Evolutionary conservation across 345 rosid species (phyloP).

Genomic region (Populus ilicifolia): DNA sequence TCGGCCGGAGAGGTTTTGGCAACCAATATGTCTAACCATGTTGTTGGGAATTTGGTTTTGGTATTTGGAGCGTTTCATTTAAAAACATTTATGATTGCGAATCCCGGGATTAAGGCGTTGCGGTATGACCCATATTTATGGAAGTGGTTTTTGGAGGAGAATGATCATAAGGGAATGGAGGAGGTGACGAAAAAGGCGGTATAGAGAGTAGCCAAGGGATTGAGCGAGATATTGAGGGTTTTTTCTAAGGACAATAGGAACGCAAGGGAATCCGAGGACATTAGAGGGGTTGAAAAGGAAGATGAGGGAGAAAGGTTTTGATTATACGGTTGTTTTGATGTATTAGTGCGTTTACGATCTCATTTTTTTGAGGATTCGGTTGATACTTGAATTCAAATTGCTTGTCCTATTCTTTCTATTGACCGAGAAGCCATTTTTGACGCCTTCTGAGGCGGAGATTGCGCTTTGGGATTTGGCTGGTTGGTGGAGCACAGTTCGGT

Average conservation of each 20-base stretch:
- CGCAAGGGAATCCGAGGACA: slow-evolving; percentile 88
- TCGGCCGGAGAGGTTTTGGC: slow-evolving; percentile 85
- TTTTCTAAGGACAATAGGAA: slow-evolving; percentile 86
- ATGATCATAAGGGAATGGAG: slow-evolving; percentile 91
- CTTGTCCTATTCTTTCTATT: slow-evolving; percentile 88
- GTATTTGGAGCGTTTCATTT: slow-evolving; percentile 86
- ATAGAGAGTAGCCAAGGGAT: slow-evolving; percentile 31
- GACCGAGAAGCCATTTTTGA: slow-evolving; percentile 80
- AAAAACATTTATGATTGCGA: slow-evolving; percentile 92
- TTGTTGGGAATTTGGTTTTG: slow-evolving; percentile 12
- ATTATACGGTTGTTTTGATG: slow-evolving; percentile 63
- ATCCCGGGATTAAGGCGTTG: slow-evolving; percentile 63
- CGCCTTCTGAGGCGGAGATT: slow-evolving; percentile 90
- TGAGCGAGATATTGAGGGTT: slow-evolving; percentile 63
- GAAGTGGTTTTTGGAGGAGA: slow-evolving; percentile 77
- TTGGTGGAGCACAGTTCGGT: slow-evolving; percentile 61
- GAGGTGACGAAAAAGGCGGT: slow-evolving; percentile 61
- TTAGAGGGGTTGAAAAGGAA: slow-evolving; percentile 71
- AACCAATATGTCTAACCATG: slow-evolving; percentile 35
- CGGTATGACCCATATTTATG: slow-evolving; percentile 82
- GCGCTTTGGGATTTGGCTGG: slow-evolving; percentile 64
- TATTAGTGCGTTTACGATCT: slow-evolving; percentile 71
- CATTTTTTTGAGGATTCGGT: slow-evolving; percentile 70
- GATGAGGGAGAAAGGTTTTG: slow-evolving; percentile 63
- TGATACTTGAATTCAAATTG: slow-evolving; percentile 96